Evolutionary conservation across 129 eudicot genomes (phyloP).

Genomic region (Sambucus nigra): DNA sequence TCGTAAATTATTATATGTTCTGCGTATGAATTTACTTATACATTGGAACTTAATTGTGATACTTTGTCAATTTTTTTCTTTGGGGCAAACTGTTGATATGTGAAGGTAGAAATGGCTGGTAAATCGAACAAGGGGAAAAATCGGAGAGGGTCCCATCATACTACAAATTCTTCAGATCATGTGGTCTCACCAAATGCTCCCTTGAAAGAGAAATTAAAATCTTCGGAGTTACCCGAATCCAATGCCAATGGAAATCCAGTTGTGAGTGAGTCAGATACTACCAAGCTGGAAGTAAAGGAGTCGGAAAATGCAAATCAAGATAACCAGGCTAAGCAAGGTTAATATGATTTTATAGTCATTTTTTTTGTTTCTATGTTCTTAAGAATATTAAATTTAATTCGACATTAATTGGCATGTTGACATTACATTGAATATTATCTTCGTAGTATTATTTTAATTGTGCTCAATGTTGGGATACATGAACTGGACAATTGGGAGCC

Average conservation of each 20-base stretch:
- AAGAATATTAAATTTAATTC: no score
- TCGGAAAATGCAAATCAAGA: conserved; percentile 26
- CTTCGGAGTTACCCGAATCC: conserved; percentile 21
- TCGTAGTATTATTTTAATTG: neutral
- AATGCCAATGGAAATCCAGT: conserved; percentile 40
- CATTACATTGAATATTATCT: neutral
- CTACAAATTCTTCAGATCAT: conserved; percentile 32
- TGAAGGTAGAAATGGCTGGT: conserved; percentile 70
- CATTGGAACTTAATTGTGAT: neutral
- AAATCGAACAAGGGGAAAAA: conserved; percentile 78
- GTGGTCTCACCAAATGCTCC: conserved; percentile 36
- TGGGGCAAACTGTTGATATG: conserved; percentile 2
- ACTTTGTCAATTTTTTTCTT: neutral
- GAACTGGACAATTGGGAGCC: no score
- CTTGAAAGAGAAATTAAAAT: conserved; percentile 17
- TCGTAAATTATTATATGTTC: neutral
- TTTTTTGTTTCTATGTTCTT: neutral
- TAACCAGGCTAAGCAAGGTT: conserved; percentile 67
- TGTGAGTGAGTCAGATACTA: conserved; percentile 21
- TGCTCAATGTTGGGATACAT: no score
- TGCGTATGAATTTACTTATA: neutral
- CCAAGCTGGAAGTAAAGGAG: conserved; percentile 33
- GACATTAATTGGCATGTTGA: neutral
- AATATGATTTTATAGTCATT: neutral
- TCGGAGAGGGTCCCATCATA: conserved; percentile 40